Evolutionary conservation across 148 eudicot genomes (phyloP), one percentile per base, ranked within the genome.

Genomic region (Spergularia bocconei): DNA sequence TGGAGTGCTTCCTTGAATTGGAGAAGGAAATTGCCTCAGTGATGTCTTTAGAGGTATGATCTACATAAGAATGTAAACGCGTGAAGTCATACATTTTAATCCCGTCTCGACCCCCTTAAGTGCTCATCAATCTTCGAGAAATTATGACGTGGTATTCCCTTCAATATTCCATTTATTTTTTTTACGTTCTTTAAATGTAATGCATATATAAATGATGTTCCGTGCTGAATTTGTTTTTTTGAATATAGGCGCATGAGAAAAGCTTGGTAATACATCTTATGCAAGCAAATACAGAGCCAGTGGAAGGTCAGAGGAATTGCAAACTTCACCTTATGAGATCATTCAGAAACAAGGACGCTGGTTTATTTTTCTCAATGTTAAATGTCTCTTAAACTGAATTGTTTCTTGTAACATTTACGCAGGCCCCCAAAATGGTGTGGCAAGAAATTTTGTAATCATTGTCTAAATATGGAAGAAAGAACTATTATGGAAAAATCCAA

Each of bases 21-120:
- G 77, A 87, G 20, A 81, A 75, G 59, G 61, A 77, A 67, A 81
- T 89, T 21, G 66, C 79, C 5, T 16, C 70, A 3, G 64, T 89
- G 58, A 67, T 82, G 38, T 76, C 84, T 12, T 73, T 93, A 55
- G 84, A 93, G 94, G 98, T 93, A 79, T 72, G 70, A 9, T 55
- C 10, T 47, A 36, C 50, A 8, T 39, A 56, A 56, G 19, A 44
- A 44, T 44, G 48, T 9, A 29, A 29, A 29, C 36, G 36, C 2
- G 36, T 29, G 36, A 29, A 29, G 36, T 29, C 36, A n/a, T n/a
- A n/a, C n/a, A 29, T 29, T 29, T 29, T 29, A 29, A 29, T 29
- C 36, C 36, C 36, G 2, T 29, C 36, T 29, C 36, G 36, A 29
- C 3, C 36, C 36, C 36, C 36, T 29, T 44, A 44, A 6, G 48